These are phyloP conservation scores for Psilocybe subaeruginosa DNA, from an alignment of 768 basidiomycete genomes.

Conservation along the genomic window DNA sequence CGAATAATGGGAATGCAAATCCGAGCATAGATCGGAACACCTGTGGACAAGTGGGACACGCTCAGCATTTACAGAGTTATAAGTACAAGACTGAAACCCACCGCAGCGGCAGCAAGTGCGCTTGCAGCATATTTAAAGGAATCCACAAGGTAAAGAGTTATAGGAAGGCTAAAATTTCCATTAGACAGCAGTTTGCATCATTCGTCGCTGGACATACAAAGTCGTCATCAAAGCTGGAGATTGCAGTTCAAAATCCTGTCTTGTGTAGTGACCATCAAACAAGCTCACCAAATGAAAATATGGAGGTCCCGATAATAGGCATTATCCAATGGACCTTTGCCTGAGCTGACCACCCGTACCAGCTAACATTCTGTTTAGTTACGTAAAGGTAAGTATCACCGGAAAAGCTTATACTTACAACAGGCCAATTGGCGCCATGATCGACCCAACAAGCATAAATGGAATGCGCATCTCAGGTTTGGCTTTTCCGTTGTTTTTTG, in stretches of 20 bases:
- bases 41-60: slow-evolving; percentile 18
- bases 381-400: too few relatives aligned
- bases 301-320: slow-evolving; percentile 68
- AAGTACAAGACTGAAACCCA: slow-evolving; percentile 28
- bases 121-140: slow-evolving; percentile 73
- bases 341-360: slow-evolving; percentile 86
- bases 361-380: slow-evolving; percentile 33
- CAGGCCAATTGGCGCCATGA: slow-evolving; percentile 71
- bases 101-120: slow-evolving; percentile 67
- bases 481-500: slow-evolving; percentile 60
- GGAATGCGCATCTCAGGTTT: slow-evolving; percentile 81
- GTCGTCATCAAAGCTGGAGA: slow-evolving; percentile 53
- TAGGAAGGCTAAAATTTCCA: slow-evolving; percentile 53
- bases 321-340: slow-evolving; percentile 73
- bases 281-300: slow-evolving; percentile 51
- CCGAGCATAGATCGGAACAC: slow-evolving; percentile 51
- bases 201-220: slow-evolving; percentile 39
- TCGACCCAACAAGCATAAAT: slow-evolving; percentile 67
- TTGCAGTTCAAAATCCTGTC: neutral
- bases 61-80: neutral
- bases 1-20: slow-evolving; percentile 52
- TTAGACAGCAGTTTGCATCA: slow-evolving; percentile 22
- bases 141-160: slow-evolving; percentile 72
- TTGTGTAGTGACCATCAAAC: too few relatives aligned
- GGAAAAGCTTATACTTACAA: slow-evolving; percentile 47